Conservation (phyloP, 345 rosid species). For the Eucalyptus sp. region DNA sequence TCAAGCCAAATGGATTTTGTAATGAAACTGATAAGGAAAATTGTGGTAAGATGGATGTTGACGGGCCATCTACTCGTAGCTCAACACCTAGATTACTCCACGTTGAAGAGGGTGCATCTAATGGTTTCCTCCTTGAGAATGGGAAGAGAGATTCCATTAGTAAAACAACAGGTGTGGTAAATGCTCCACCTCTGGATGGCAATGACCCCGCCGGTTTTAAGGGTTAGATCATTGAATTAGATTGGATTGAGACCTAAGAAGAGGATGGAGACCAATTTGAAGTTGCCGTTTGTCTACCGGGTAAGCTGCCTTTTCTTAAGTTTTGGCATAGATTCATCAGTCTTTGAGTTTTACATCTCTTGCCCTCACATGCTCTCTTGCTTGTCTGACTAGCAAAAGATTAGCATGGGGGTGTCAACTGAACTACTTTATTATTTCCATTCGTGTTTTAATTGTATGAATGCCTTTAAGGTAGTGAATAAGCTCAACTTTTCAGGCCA, state of each 20-base stretch:
- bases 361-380: neutral
- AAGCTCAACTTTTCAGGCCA: neutral
- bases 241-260: neutral
- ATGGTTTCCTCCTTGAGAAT: slow-evolving; percentile 1
- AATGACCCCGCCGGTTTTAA: neutral
- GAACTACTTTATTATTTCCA: neutral
- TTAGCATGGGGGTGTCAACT: neutral
- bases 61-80: neutral
- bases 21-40: slow-evolving; percentile 6
- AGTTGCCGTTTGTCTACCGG: neutral
- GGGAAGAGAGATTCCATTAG: neutral
- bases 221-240: neutral
- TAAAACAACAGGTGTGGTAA: neutral
- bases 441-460: neutral
- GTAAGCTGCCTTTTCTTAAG: neutral
- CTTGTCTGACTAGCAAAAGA: neutral
- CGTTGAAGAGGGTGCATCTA: neutral
- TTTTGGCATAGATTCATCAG: neutral
- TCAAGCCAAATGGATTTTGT: neutral
- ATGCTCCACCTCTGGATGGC: neutral
- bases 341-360: neutral
- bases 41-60: slow-evolving; percentile 5
- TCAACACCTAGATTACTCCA: neutral
- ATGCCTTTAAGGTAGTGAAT: neutral
- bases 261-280: neutral